A percentile compares a stretch with the other conserved stretches of the same genome.
These are phyloP conservation scores for Magnaporthiopsis incrustans DNA, from an alignment of 2,329 filamentous ascomycete species.

Conservation along the genomic window DNA sequence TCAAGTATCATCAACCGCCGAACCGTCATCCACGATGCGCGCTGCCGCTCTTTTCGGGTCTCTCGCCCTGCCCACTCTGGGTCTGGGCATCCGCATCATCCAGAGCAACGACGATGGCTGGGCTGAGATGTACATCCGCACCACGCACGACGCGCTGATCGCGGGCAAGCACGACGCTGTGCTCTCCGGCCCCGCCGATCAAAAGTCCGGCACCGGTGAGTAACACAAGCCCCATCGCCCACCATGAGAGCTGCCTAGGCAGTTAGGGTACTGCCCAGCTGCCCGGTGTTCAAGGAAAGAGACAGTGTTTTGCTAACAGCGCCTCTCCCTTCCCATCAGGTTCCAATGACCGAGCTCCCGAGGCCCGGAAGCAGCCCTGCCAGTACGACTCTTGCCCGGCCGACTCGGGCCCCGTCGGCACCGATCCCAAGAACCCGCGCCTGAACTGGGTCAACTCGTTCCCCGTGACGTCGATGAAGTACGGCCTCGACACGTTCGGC, in stretches of 20 bases:
- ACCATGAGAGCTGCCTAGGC: not conserved
- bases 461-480: conserved; percentile 56
- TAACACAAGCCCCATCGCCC: conserved; percentile 6
- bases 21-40: conserved; percentile 2
- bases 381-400: conserved; percentile 54
- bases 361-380: conserved; percentile 41
- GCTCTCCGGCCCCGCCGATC: conserved; percentile 58
- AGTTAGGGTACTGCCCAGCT: no score
- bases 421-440: conserved; percentile 46
- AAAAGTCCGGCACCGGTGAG: conserved; percentile 54
- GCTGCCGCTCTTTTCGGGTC: not conserved
- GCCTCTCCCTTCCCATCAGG: conserved; percentile 27
- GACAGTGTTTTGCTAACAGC: not conserved
- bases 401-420: conserved; percentile 46
- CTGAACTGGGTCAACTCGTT: conserved; percentile 68
- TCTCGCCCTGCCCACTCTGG: conserved; percentile 5
- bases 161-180: conserved; percentile 51
- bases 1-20: not conserved
- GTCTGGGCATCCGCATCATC: conserved; percentile 41
- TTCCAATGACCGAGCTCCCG: conserved; percentile 41
- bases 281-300: no score
- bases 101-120: conserved; percentile 68
- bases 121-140: conserved; percentile 60
- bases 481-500: conserved; percentile 50
- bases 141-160: conserved; percentile 47